These are phyloP conservation scores for Pythium periplocum DNA, from an alignment of 352 stramenopile genomes.

Conservation along the genomic window DNA sequence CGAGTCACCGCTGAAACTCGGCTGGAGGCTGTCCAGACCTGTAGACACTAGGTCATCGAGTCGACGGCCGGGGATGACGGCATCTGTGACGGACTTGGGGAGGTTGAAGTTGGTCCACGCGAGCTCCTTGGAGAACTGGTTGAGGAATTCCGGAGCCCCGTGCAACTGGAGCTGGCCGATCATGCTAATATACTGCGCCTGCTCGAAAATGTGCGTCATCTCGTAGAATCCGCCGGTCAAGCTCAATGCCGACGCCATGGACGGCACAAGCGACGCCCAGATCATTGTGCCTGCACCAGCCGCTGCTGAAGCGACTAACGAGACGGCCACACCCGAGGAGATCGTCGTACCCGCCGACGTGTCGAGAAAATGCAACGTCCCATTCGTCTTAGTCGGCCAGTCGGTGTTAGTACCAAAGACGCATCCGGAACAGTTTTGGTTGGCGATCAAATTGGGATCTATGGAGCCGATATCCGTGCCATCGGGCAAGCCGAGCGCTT, in stretches of 20 bases:
- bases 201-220: conserved; percentile 83
- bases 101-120: conserved; percentile 87
- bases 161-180: conserved; percentile 76
- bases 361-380: conserved; percentile 67
- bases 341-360: conserved; percentile 53
- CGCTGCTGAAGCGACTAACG: conserved; percentile 44
- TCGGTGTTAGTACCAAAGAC: conserved; percentile 79
- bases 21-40: conserved; percentile 11
- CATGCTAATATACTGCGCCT: conserved; percentile 81
- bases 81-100: conserved; percentile 36
- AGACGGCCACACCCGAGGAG: conserved; percentile 61
- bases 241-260: conserved; percentile 53
- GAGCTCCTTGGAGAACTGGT: conserved; percentile 78
- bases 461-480: conserved; percentile 49
- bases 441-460: conserved; percentile 36
- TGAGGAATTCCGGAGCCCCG: conserved; percentile 68
- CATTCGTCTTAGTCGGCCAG: conserved; percentile 73
- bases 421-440: conserved; percentile 81
- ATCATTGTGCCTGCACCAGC: conserved; percentile 62
- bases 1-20: conserved; percentile 35
- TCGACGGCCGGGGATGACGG: conserved; percentile 10
- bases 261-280: conserved; percentile 63
- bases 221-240: conserved; percentile 75
- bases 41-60: conserved; percentile 7
- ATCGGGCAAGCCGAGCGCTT: conserved; percentile 35